A percentile compares a stretch with the other conserved stretches of the same genome.
These are phyloP conservation scores for Tolypocladium paradoxum DNA, from an alignment of 2,329 filamentous ascomycete species.

Conservation along the genomic window DNA sequence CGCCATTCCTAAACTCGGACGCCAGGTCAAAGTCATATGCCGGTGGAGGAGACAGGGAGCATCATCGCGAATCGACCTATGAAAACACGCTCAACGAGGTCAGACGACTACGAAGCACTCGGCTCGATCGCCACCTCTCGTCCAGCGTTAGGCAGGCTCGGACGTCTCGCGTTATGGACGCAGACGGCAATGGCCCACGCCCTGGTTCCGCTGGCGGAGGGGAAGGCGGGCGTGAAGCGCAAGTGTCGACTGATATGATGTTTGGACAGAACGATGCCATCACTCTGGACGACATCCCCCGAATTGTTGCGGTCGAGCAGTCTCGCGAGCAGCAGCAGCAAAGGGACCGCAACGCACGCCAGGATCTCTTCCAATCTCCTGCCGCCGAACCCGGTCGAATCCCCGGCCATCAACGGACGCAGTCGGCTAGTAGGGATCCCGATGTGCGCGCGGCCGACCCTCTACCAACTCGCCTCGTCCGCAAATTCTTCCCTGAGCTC, in stretches of 20 bases:
- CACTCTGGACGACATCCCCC: conserved; percentile 89
- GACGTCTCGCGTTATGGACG: conserved; percentile 82
- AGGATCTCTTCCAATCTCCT: conserved; percentile 55
- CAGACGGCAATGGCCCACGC: conserved; percentile 48
- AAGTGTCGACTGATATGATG: conserved; percentile 63
- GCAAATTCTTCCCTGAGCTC: conserved; percentile 91
- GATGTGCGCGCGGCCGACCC: conserved; percentile 41
- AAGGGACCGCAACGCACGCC: conserved; percentile 37
- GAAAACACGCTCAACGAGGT: conserved; percentile 96
- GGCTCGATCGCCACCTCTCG: conserved; percentile 87
- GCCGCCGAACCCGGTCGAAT: conserved; percentile 31
- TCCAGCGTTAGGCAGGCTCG: conserved; percentile 85
- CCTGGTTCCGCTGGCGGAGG: conserved; percentile 63
- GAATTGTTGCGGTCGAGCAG: conserved; percentile 92
- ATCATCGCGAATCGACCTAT: conserved; percentile 62
- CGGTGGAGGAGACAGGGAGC: conserved; percentile 40
- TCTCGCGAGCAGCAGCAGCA: conserved; percentile 82
- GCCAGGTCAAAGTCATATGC: conserved; percentile 65
- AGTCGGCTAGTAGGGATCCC: conserved; percentile 38
- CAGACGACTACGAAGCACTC: conserved; percentile 78
- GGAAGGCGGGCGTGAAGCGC: conserved; percentile 23
- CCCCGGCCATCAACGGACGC: conserved; percentile 57
- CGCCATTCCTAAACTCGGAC: conserved; percentile 44
- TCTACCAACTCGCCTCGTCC: conserved; percentile 43
- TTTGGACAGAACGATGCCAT: conserved; percentile 86